Percentiles rank a stretch among this genome's conserved stretches.
Conservation (phyloP, 202 grass and related monocot species). For the Brachypodium distachyon region DNA sequence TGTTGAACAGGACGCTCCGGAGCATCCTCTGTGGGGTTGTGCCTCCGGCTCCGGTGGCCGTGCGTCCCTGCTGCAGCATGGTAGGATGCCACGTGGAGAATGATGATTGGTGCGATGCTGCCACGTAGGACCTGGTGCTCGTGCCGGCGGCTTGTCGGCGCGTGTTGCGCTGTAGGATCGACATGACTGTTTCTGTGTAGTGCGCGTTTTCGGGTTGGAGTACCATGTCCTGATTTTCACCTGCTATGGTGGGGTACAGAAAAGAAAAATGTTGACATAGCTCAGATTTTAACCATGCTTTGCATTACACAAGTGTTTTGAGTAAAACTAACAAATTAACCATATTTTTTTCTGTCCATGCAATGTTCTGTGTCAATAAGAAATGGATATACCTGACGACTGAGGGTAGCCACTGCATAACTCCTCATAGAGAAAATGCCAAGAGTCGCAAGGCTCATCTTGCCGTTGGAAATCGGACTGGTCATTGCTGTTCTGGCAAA, state of each 20-base stretch:
- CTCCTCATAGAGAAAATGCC: slow-evolving; percentile 51
- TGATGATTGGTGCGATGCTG: slow-evolving; percentile 27
- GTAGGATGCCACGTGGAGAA: slow-evolving; percentile 53
- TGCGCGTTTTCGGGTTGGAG: slow-evolving; percentile 58
- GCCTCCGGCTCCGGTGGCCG: neutral
- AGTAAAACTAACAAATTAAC: neutral
- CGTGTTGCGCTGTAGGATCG: slow-evolving; percentile 39
- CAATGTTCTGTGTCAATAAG: neutral
- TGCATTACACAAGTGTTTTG: neutral
- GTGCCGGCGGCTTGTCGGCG: neutral
- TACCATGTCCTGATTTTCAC: slow-evolving; percentile 35
- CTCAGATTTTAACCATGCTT: neutral
- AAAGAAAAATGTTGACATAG: neutral
- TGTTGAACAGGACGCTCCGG: slow-evolving; percentile 43
- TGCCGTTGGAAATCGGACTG: slow-evolving; percentile 23
- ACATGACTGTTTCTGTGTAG: slow-evolving; percentile 53
- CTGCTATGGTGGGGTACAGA: no score
- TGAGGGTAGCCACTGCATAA: slow-evolving; percentile 26
- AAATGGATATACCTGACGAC: slow-evolving; percentile 38
- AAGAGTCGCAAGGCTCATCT: slow-evolving; percentile 33
- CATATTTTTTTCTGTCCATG: no score
- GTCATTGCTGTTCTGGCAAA: slow-evolving; percentile 17
- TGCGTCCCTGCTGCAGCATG: slow-evolving; percentile 3
- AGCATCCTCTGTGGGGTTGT: slow-evolving; percentile 49
- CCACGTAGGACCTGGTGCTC: slow-evolving; percentile 4